These are phyloP conservation scores for Kodamaea anthophila DNA, from an alignment of 1,139 yeast species.

Conservation along the genomic window DNA sequence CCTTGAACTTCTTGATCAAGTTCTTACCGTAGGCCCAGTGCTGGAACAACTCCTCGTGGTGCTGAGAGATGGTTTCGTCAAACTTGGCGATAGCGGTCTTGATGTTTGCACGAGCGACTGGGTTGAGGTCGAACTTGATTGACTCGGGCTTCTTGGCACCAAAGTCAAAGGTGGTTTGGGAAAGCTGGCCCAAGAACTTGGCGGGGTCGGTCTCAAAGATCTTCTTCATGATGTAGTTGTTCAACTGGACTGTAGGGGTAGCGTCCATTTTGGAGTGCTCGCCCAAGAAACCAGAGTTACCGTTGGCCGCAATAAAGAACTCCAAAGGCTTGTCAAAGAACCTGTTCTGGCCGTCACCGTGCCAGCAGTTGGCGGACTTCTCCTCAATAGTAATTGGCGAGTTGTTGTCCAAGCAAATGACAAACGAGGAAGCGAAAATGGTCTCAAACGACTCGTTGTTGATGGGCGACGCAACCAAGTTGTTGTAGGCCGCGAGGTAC, in stretches of 20 bases:
- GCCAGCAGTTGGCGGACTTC: conserved; percentile 87
- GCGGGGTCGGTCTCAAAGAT: conserved; percentile 42
- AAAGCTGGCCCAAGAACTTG: conserved; percentile 22
- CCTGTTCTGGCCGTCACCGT: conserved; percentile 87
- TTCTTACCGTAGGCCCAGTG: conserved; percentile 68
- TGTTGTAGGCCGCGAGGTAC: conserved; percentile 60
- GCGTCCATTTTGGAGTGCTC: conserved; percentile 99
- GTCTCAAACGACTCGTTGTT: conserved; percentile 56
- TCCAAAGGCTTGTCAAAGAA: conserved; percentile 91
- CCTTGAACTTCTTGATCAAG: conserved; percentile 60
- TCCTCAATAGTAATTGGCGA: conserved; percentile 77
- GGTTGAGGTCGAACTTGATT: conserved; percentile 44
- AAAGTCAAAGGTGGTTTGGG: conserved; percentile 12
- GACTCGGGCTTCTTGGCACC: conserved; percentile 17
- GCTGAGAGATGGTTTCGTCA: conserved; percentile 43
- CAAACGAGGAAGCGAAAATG: conserved; percentile 74
- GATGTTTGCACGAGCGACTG: conserved; percentile 48
- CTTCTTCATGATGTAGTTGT: conserved; percentile 64
- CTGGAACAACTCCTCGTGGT: conserved; percentile 63
- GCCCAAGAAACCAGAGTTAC: conserved; percentile 87
- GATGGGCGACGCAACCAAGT: conserved; percentile 48
- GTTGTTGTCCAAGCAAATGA: conserved; percentile 71
- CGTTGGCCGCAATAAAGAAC: conserved; percentile 75
- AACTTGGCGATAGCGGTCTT: conserved; percentile 51
- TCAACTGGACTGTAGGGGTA: conserved; percentile 86